phyloP scores from a whole-genome alignment of 768 basidiomycete species.

The Mycena belliarum region DNA sequence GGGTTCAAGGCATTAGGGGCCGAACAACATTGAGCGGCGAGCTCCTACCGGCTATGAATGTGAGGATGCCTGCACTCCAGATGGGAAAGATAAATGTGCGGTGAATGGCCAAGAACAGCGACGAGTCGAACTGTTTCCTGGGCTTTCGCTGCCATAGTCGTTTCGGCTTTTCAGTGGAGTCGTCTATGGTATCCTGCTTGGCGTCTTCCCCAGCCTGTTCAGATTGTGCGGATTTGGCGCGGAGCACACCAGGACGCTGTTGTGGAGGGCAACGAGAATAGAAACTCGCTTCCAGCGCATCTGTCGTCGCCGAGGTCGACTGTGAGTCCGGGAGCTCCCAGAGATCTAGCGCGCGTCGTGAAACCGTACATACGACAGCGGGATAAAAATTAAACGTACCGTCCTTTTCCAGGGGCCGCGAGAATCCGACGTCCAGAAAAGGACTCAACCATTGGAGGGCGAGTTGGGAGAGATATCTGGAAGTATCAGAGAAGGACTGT shows the following conservation, averaged over 20 bases:
- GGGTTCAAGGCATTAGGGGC: constrained; percentile 9
- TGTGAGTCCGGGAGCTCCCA: constrained; percentile 48
- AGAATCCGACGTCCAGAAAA: constrained; percentile 58
- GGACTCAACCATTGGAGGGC: constrained; percentile 56
- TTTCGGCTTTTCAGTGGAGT: constrained; percentile 15
- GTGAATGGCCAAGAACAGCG: constrained; percentile 49
- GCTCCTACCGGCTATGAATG: constrained; percentile 41
- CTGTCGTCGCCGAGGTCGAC: constrained; percentile 40
- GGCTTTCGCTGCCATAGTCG: constrained; percentile 16
- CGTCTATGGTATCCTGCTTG: constrained; percentile 5
- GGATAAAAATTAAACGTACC: constrained; percentile 34
- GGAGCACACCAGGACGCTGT: constrained; percentile 40
- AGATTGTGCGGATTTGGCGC: not conserved
- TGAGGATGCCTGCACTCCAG: constrained; percentile 49
- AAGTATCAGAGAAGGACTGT: not conserved
- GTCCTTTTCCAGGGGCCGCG: constrained; percentile 56
- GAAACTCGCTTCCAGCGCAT: constrained; percentile 46
- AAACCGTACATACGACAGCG: no score
- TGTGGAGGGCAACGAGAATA: constrained; percentile 53
- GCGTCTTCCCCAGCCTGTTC: no score
- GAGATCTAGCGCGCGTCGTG: constrained; percentile 39
- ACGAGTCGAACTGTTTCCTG: constrained; percentile 43
- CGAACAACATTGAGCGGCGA: not conserved
- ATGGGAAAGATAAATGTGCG: constrained; percentile 47
- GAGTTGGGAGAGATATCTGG: constrained; percentile 46